Evolutionary conservation across 2,329 filamentous ascomycete genomes (phyloP).

Genomic region (Alternaria angustiovoidea): DNA sequence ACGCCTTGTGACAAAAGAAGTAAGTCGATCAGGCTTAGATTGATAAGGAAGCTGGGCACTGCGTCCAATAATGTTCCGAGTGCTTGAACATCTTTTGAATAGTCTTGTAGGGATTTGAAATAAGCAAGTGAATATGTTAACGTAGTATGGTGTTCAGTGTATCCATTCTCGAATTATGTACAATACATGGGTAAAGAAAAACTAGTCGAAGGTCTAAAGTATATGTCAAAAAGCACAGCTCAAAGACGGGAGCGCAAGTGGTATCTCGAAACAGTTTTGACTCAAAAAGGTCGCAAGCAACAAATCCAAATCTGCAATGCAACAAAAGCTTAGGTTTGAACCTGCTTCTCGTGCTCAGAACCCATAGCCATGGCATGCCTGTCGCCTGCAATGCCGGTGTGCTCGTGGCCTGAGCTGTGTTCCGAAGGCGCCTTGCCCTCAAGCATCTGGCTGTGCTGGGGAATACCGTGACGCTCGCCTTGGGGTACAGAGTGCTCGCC

Average conservation of each 20-base stretch:
- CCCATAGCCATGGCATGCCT: constrained; percentile 60
- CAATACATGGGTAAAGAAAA: constrained; percentile 18
- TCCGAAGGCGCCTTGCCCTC: constrained; percentile 63
- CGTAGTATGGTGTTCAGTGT: constrained; percentile 10
- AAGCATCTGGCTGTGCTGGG: constrained; percentile 72
- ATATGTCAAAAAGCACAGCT: constrained; percentile 20
- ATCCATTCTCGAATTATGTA: constrained; percentile 22
- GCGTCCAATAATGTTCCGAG: not conserved
- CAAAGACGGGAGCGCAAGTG: constrained; percentile 37
- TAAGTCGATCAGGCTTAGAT: constrained; percentile 15
- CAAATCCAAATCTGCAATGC: constrained; percentile 20
- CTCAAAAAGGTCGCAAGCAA: constrained; percentile 20
- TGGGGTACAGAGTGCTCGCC: constrained; percentile 70
- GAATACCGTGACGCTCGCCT: constrained; percentile 72
- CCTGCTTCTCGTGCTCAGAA: constrained; percentile 51
- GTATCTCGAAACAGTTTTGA: constrained; percentile 45
- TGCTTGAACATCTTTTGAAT: not conserved
- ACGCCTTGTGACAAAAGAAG: constrained; percentile 2
- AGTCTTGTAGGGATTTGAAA: not conserved
- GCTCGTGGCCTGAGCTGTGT: constrained; percentile 51
- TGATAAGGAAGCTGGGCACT: constrained; percentile 26
- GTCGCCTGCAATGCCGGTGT: constrained; percentile 61
- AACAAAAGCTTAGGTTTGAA: constrained; percentile 15
- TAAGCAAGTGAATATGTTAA: not conserved
- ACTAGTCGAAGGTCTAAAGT: constrained; percentile 12